phyloP scores from a whole-genome alignment of 2,329 filamentous ascomycete species.

The Penicillium sp. region DNA sequence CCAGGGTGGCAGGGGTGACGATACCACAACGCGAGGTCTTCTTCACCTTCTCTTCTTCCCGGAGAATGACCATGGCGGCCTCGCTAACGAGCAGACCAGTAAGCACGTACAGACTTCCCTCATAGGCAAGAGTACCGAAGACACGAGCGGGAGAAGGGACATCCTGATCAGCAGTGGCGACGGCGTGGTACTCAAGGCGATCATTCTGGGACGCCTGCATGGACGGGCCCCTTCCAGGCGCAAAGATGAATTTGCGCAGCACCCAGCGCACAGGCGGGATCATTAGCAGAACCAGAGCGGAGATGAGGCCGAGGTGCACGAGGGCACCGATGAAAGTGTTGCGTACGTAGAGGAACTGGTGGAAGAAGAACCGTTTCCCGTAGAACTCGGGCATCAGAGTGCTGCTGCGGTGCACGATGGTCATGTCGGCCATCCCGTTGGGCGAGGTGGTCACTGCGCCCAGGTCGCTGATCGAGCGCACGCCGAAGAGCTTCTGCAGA shows the following conservation, averaged over 20 bases:
- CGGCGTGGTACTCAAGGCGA: conserved; percentile 41
- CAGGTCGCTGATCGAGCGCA: conserved; percentile 51
- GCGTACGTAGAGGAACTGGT: conserved; percentile 51
- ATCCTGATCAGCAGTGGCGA: conserved; percentile 42
- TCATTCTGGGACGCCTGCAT: conserved; percentile 41
- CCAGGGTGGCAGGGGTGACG: conserved; percentile 46
- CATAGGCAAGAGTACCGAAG: conserved; percentile 39
- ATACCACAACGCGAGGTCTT: conserved; percentile 44
- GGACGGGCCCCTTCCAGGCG: conserved; percentile 49
- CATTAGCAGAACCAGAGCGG: conserved; percentile 45
- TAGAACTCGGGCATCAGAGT: conserved; percentile 55
- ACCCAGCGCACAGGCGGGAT: conserved; percentile 52
- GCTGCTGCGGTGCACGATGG: conserved; percentile 57
- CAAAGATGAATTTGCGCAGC: conserved; percentile 44
- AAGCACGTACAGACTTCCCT: conserved; percentile 42
- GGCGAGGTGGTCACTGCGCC: conserved; percentile 55
- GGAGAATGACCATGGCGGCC: conserved; percentile 43
- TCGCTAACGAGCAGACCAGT: conserved; percentile 43
- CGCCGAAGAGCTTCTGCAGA: conserved; percentile 42
- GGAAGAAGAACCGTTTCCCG: conserved; percentile 54
- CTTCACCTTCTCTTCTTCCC: conserved; percentile 40
- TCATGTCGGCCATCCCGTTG: conserved; percentile 50
- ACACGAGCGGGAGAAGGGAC: conserved; percentile 34
- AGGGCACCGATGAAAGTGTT: conserved; percentile 46
- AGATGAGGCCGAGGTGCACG: conserved; percentile 46